phyloP scores from a whole-genome alignment of 768 basidiomycete genomes.

The Candolleomyces eurysporus region DNA sequence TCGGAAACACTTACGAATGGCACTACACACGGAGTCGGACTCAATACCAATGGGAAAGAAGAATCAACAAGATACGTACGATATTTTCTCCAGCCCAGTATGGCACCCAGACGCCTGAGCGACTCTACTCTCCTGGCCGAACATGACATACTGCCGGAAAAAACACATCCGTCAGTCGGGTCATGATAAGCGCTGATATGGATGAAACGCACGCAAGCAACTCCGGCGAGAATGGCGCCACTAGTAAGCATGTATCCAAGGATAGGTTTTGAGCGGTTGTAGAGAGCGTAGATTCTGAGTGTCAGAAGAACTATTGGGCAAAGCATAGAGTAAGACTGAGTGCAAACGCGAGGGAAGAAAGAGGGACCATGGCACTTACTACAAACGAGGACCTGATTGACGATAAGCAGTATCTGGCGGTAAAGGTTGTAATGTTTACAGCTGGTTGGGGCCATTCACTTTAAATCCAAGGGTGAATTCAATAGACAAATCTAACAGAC shows the following conservation, averaged over 20 bases:
- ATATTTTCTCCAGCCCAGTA: slow-evolving; percentile 25
- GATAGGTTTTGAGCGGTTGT: slow-evolving; percentile 37
- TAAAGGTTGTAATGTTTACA: slow-evolving; percentile 37
- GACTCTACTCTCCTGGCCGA: slow-evolving; percentile 32
- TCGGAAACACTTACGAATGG: slow-evolving; percentile 15
- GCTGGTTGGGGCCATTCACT: slow-evolving; percentile 20
- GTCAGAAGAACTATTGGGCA: slow-evolving; percentile 36
- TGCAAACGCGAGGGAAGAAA: neutral
- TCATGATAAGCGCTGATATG: neutral
- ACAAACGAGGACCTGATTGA: slow-evolving; percentile 45
- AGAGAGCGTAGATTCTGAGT: slow-evolving; percentile 51
- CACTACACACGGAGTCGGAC: slow-evolving; percentile 6
- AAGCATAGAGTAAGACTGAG: neutral
- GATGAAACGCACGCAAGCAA: slow-evolving; percentile 34
- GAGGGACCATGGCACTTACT: slow-evolving; percentile 28
- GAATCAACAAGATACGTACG: slow-evolving; percentile 20
- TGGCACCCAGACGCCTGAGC: slow-evolving; percentile 32
- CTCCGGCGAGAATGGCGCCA: slow-evolving; percentile 25
- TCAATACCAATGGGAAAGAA: neutral
- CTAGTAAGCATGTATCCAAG: slow-evolving; percentile 32
- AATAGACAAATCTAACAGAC: slow-evolving; percentile 7
- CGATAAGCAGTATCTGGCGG: slow-evolving; percentile 40
- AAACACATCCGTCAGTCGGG: neutral
- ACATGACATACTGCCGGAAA: slow-evolving; percentile 38
- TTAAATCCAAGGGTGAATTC: neutral